These are phyloP conservation scores for Lactarius tabidus DNA, from an alignment of 768 basidiomycete genomes.

Conservation along the genomic window DNA sequence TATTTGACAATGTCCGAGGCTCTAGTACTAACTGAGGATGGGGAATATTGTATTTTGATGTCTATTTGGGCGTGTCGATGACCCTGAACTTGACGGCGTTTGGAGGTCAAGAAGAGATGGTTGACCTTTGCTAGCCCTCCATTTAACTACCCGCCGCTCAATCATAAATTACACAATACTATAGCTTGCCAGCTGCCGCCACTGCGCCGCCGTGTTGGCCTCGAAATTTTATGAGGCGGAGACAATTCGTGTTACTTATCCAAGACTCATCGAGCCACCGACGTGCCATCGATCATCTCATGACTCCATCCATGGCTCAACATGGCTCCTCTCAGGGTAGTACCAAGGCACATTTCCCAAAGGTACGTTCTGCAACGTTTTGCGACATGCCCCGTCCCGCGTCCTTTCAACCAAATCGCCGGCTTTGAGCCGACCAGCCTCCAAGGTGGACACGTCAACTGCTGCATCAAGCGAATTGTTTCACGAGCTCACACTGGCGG, in stretches of 20 bases:
- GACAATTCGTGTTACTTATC: not conserved
- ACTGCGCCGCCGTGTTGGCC: not conserved
- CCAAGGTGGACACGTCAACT: not conserved
- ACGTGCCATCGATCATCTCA: not conserved
- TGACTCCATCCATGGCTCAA: not conserved
- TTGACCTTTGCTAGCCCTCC: not conserved
- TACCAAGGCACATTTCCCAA: not conserved
- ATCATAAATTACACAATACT: too few species aligned
- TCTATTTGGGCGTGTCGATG: not conserved
- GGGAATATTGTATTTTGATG: not conserved
- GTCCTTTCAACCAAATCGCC: not conserved
- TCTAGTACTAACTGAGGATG: not conserved
- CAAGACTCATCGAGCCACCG: not conserved
- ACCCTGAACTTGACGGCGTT: not conserved
- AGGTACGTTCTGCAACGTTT: not conserved
- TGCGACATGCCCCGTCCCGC: too few species aligned
- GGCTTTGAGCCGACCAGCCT: not conserved
- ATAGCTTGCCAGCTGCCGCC: too few species aligned
- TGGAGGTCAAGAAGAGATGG: not conserved
- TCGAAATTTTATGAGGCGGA: not conserved
- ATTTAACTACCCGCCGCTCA: not conserved
- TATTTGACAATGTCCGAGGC: conserved; percentile 13
- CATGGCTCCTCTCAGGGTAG: not conserved
- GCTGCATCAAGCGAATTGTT: not conserved
- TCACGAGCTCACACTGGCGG: not conserved